Evolutionary conservation across 1,284 basidiomycete species (phyloP), one percentile per base, ranked within the genome.

Genomic region (Anthracocystis panici-leucophaei): DNA sequence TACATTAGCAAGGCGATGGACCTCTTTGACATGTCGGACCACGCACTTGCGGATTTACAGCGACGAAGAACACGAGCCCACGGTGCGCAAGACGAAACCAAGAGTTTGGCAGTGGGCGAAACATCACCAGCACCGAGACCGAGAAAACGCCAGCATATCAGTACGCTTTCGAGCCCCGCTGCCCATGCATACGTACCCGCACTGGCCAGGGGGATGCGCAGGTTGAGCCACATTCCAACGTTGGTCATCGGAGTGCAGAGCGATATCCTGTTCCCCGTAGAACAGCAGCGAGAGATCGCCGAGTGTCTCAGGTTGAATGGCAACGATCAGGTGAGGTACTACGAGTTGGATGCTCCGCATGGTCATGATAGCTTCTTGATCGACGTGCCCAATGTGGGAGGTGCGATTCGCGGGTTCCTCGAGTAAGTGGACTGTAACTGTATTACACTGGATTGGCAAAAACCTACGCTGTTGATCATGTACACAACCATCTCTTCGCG

Each of bases 1-100:
- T 99, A 99, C 88, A 82, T 82, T 73, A 94, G 92, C 21, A 99
- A 99, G 87, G 96, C 97, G 20, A 99, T 99, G 96, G 96, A 99
- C 86, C 89, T 99, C 2, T 99, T 99, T 86, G 96, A 98, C 87
- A 92, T 99, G 90, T 94, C 94, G 0, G 88, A 88, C 5, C 89
- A 93, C 25, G 90, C 94, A 5, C 89, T 99, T 4, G 86, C 89
- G 42, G 89, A 91, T 44, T 89, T 98, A 21, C 79, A 77, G 25
- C 77, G 72, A 6, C 77, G 84, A 25, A 68, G 79, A 2, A 53
- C 56, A 1, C 40, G 51, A 3, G 59, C 68, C 0, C 79, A 81
- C 38, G 86, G 84, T 5, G 10, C 18, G 0, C 11, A 14, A 7
- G 35, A 57, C 12, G 14, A 40, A 2, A 73, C 75, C 27, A 38